Conservation (phyloP, 2,329 filamentous ascomycete species). For the Aspergillus ochraceus region DNA sequence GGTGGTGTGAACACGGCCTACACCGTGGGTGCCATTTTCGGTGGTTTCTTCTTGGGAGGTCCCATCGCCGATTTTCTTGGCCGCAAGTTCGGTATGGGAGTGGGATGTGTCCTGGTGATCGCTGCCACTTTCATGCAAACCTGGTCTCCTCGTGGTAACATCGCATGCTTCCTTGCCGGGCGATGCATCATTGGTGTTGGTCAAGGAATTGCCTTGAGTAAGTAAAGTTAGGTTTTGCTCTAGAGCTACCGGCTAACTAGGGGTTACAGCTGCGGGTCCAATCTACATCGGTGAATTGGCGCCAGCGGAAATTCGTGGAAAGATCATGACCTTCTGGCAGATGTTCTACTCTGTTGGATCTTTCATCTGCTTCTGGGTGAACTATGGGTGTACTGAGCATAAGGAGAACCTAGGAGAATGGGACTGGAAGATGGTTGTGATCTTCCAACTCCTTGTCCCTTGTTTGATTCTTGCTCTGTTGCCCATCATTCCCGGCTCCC, state of each 20-base stretch:
- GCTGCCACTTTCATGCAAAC: constrained; percentile 69
- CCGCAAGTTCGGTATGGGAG: constrained; percentile 64
- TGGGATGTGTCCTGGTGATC: constrained; percentile 65
- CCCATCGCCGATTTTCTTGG: constrained; percentile 63
- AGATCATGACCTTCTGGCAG: constrained; percentile 71
- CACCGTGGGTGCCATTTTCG: constrained; percentile 68
- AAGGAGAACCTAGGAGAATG: constrained; percentile 61
- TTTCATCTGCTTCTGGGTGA: constrained; percentile 67
- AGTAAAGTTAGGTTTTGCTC: constrained; percentile 11
- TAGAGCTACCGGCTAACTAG: neutral
- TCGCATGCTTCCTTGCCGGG: constrained; percentile 68
- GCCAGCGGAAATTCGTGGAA: constrained; percentile 63
- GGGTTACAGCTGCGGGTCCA: constrained; percentile 56
- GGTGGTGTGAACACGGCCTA: constrained; percentile 67
- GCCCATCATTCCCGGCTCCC: constrained; percentile 67
- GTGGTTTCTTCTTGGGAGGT: constrained; percentile 68
- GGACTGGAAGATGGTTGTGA: constrained; percentile 72
- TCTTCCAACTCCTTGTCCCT: constrained; percentile 71
- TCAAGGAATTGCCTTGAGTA: constrained; percentile 66
- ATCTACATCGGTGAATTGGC: constrained; percentile 71
- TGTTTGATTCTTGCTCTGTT: constrained; percentile 61
- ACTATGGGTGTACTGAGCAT: constrained; percentile 62
- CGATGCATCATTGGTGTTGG: constrained; percentile 69
- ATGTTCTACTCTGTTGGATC: constrained; percentile 66
- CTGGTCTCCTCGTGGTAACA: constrained; percentile 60